Percentiles rank a stretch among this genome's conserved stretches.
These are phyloP conservation scores for Artemisia annua DNA, from an alignment of 129 eudicot genomes.

Conservation along the genomic window DNA sequence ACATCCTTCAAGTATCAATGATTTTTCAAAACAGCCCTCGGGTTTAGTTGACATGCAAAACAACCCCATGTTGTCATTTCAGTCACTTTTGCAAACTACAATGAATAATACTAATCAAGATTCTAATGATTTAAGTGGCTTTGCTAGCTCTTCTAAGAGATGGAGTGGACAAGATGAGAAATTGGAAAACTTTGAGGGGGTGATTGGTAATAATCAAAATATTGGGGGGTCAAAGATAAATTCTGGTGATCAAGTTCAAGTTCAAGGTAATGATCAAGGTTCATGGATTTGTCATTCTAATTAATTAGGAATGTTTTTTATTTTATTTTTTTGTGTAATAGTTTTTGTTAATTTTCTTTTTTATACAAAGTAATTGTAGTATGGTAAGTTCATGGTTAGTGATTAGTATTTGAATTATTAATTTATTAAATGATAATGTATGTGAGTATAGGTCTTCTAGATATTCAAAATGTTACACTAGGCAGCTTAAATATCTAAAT, in stretches of 20 bases:
- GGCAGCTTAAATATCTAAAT: too few species aligned
- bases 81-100: slow-evolving; percentile 37
- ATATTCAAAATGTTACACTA: too few species aligned
- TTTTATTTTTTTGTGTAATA: neutral
- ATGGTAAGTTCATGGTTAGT: slow-evolving; percentile 2
- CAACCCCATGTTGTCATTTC: slow-evolving; percentile 39
- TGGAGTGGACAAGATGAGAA: slow-evolving; percentile 34
- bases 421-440: neutral
- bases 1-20: slow-evolving; percentile 14
- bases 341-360: neutral
- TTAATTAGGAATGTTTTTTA: slow-evolving; percentile 20
- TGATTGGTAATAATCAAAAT: slow-evolving; percentile 30
- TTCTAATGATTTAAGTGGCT: slow-evolving; percentile 29
- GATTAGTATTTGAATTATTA: neutral
- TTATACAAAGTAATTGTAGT: slow-evolving; percentile 18
- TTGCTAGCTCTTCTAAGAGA: slow-evolving; percentile 25
- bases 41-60: slow-evolving; percentile 37
- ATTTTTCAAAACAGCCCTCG: slow-evolving; percentile 29
- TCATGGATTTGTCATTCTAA: slow-evolving; percentile 62
- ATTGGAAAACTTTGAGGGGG: slow-evolving; percentile 30
- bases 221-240: slow-evolving; percentile 30
- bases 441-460: too few species aligned
- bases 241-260: slow-evolving; percentile 39
- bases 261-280: slow-evolving; percentile 43
- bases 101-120: slow-evolving; percentile 4